Percentiles rank a stretch among this genome's conserved stretches.
Evolutionary conservation across 1,139 yeast genomes (phyloP).

Genomic region (Zygoascus hellenicus): DNA sequence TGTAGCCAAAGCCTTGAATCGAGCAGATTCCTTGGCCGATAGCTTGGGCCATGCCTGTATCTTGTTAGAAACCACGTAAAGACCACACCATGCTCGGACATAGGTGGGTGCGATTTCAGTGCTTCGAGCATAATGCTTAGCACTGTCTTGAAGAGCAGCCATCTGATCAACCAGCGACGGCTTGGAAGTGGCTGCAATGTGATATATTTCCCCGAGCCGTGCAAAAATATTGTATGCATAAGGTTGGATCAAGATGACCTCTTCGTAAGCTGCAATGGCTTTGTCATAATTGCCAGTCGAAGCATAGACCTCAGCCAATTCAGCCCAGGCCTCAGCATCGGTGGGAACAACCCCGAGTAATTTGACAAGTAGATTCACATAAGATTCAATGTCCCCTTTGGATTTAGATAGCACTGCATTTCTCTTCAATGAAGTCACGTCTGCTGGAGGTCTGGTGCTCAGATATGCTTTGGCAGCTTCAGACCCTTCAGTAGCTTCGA

Average conservation of each 20-base stretch:
- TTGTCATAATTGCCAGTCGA: conserved; percentile 59
- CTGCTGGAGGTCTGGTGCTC: conserved; percentile 30
- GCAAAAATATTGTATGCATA: conserved; percentile 68
- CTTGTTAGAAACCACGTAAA: conserved; percentile 40
- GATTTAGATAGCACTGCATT: conserved; percentile 33
- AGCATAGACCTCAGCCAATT: conserved; percentile 58
- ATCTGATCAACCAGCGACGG: conserved; percentile 17
- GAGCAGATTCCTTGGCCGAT: conserved; percentile 19
- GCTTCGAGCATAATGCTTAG: conserved; percentile 58
- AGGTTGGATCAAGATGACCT: conserved; percentile 62
- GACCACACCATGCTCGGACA: conserved; percentile 72
- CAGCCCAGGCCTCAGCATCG: conserved; percentile 74
- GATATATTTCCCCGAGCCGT: conserved; percentile 49
- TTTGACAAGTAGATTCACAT: conserved; percentile 45
- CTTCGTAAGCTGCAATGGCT: conserved; percentile 63
- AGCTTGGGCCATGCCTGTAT: conserved; percentile 25
- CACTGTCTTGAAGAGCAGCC: conserved; percentile 32
- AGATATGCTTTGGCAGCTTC: conserved; percentile 39
- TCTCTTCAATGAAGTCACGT: conserved; percentile 35
- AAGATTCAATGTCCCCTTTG: conserved; percentile 33
- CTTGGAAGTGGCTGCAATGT: conserved; percentile 23
- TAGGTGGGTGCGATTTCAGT: conserved; percentile 70
- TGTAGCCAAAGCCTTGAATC: conserved; percentile 28
- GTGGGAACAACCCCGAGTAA: conserved; percentile 53
- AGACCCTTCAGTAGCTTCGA: conserved; percentile 52